Evolutionary conservation across 2,329 filamentous ascomycete species (phyloP), one percentile per base, ranked within the genome.

Genomic region (Corynespora cassiicola): DNA sequence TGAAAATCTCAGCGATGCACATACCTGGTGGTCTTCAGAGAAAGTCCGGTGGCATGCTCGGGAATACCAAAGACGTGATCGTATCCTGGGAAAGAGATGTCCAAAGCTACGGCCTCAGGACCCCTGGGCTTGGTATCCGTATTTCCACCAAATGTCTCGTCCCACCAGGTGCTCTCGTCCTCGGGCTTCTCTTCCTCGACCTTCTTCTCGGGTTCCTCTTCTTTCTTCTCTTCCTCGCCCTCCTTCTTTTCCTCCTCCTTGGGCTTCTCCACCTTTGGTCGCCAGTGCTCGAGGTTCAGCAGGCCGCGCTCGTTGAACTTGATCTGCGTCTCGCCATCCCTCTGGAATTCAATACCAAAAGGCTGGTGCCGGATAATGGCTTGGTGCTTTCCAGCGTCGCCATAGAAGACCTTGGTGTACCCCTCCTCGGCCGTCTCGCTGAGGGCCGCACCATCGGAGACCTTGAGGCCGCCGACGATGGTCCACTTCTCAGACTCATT

Each of bases 121-220:
- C 94, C 94, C 59, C 85, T 84, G n/a, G 94, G 92, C 71, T 99
- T 99, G 5, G 86, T 82, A 68, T 99, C 94, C 0, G 91, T 97
- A 66, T 94, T 95, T 45, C 92, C 91, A 50, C 92, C 92, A 68
- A 99, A 99, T 0, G 80, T 82, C 74, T 99, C 94, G 6, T 99
- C 94, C 94, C 94, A 99, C 90, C 90, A 96, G 3, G 91, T 96
- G 70, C 85, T 87, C 64, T 96, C 88, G 51, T 94, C 88, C 49
- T 87, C 82, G 10, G 75, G 77, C 8, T 72, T 47, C 25, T 69
- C 45, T 20, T 68, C 63, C 27, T 69, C 63, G 32, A 74, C 69
- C 33, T 69, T 66, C 30, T 73, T 66, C 48, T 75, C 74, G 39
- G 66, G 40, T 23, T 61, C 61, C 33, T 72, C 68, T 37, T 75